Evolutionary conservation across 306 rosid genomes (phyloP), one percentile per base, ranked within the genome.

Genomic region (Ceratonia siliqua): DNA sequence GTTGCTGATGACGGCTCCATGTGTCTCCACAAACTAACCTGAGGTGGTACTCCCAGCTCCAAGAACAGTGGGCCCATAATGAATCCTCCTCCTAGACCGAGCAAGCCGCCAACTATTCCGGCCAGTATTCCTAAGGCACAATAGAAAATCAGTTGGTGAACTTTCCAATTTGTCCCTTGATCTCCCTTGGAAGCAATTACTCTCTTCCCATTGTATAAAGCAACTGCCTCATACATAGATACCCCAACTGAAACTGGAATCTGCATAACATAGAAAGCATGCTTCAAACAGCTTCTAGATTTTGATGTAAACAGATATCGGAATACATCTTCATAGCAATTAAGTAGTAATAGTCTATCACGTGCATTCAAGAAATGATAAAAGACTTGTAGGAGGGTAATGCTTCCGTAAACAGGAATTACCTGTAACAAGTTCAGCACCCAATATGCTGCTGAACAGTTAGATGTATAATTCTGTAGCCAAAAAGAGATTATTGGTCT

Each of bases 31-130:
- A 55, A 57, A 77, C 67, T 30, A 62, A 88, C 96, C 88, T 88
- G 93, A 79, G 96, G 91, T n/a, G 89, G 96, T 8, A 84, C 64
- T 50, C 96, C 93, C 8, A 90, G 75, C 81, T 87, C 93, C 68
- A 90, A 72, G 74, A 90, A 90, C 18, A 88, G 77, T 2, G 93
- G 91, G 1, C 96, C 96, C 96, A 86, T 90, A 28, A 90, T 76
- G 18, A 81, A 88, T 22, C 96, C 93, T 42, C 92, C 96, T 22
- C 93, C 96, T 11, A 86, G 69, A 8, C 96, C 96, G n/a, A 90
- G 89, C 81, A 90, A 45, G 11, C 96, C 96, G 5, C 90, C 96
- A 13, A 88, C 90, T 1, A 86, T 15, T 46, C 96, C 96, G 2
- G 93, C 96, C 39, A 89, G 24, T 20, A 90, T 14, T 28, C 91